These are phyloP conservation scores for Nicotiana attenuata DNA, from an alignment of 257 asterid species.

Conservation along the genomic window DNA sequence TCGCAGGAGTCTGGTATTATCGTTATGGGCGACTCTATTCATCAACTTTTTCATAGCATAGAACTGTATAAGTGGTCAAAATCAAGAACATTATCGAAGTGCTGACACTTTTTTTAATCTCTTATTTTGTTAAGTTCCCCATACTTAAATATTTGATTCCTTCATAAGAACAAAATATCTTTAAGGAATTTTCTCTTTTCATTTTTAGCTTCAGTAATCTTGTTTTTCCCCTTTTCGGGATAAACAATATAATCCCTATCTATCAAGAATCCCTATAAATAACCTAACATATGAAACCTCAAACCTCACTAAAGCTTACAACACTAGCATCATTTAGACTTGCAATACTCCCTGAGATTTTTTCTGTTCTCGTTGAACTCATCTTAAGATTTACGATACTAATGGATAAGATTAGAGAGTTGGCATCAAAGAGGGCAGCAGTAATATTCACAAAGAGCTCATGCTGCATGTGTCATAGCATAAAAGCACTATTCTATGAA, in stretches of 20 bases:
- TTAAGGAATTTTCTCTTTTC: slow-evolving; percentile 25
- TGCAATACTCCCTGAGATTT: neutral
- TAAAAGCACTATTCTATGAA: slow-evolving; percentile 66
- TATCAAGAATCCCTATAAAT: slow-evolving; percentile 52
- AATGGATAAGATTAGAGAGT: slow-evolving; percentile 58
- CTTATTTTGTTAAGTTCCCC: neutral
- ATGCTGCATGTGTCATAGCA: slow-evolving; percentile 88
- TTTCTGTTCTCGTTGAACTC: neutral
- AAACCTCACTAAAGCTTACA: slow-evolving; percentile 17
- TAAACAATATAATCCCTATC: slow-evolving; percentile 23
- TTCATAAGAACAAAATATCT: slow-evolving; percentile 27
- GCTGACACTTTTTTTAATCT: slow-evolving; percentile 8
- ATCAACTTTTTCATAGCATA: slow-evolving; percentile 36
- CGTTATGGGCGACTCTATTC: neutral
- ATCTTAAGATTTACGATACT: neutral
- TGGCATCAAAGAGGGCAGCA: slow-evolving; percentile 62
- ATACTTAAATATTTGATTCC: neutral
- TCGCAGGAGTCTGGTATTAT: neutral
- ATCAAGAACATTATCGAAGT: slow-evolving; percentile 33
- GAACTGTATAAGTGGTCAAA: slow-evolving; percentile 23
- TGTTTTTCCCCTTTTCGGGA: slow-evolving; percentile 16
- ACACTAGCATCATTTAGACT: neutral
- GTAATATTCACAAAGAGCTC: slow-evolving; percentile 85
- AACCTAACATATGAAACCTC: slow-evolving; percentile 20
- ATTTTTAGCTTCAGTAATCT: slow-evolving; percentile 11